Conservation (phyloP, 2,329 filamentous ascomycete genomes). For the Alternaria tenuissima region DNA sequence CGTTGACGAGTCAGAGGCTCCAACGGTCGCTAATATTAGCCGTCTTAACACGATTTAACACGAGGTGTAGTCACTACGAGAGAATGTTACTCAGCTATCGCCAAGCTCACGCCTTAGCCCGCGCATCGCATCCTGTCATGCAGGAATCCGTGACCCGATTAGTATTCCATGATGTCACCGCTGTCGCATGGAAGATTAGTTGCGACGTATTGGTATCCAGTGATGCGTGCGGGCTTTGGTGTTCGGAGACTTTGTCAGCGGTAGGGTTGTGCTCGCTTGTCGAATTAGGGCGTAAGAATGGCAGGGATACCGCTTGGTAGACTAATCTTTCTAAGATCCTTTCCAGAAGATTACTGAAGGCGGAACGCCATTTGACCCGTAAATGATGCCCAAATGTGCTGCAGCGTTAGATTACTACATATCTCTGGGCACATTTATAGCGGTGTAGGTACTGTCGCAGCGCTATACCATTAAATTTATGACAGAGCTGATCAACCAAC, state of each 20-base stretch:
- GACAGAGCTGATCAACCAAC: background rate
- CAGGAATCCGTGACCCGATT: conserved; percentile 21
- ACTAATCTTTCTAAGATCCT: conserved; percentile 3
- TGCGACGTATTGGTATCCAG: conserved; percentile 32
- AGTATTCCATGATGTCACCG: conserved; percentile 38
- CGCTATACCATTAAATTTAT: background rate
- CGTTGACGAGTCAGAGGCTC: conserved; percentile 30
- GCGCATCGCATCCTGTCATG: conserved; percentile 16
- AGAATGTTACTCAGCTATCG: conserved; percentile 45
- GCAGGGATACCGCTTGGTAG: conserved; percentile 17
- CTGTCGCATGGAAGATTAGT: conserved; percentile 2
- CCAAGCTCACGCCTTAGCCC: conserved; percentile 26
- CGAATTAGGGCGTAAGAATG: conserved; percentile 28
- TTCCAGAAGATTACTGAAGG: conserved; percentile 39
- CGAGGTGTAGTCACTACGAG: conserved; percentile 29
- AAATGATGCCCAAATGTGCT: background rate
- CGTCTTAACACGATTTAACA: conserved; percentile 39
- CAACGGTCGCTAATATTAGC: conserved; percentile 45
- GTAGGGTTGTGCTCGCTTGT: conserved; percentile 27
- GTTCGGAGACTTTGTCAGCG: conserved; percentile 44
- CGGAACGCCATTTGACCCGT: conserved; percentile 12
- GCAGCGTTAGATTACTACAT: background rate
- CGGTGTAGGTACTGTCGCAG: conserved; percentile 5
- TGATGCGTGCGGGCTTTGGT: conserved; percentile 15
- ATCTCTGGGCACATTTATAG: background rate